phyloP scores from a whole-genome alignment of 2,329 filamentous ascomycete genomes.

The Fusarium cyanostomum region DNA sequence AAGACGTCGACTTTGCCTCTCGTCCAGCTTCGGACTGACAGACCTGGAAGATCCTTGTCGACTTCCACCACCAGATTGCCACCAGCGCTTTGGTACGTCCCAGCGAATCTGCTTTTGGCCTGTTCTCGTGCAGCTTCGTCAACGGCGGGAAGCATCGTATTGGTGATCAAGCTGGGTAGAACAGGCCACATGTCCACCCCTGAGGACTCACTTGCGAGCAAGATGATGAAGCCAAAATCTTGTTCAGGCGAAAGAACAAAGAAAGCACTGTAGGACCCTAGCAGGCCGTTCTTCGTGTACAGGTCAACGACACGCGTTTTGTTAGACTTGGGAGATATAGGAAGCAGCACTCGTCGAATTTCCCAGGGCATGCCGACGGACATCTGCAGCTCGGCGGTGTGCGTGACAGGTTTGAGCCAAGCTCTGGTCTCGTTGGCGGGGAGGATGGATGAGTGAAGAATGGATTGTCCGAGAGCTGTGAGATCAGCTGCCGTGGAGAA shows the following conservation, averaged over 20 bases:
- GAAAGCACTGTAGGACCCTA: constrained; percentile 50
- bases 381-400: constrained; percentile 47
- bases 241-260: constrained; percentile 56
- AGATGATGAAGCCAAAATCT: constrained; percentile 39
- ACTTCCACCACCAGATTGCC: not conserved
- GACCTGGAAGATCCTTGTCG: not conserved
- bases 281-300: constrained; percentile 55
- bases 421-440: constrained; percentile 3
- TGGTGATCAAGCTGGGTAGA: not conserved
- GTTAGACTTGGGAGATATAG: constrained; percentile 29
- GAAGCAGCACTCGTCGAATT: constrained; percentile 47
- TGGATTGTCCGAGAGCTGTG: not conserved
- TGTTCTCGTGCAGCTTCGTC: not conserved
- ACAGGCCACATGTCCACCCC: not conserved
- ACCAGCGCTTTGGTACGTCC: not conserved
- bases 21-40: not conserved
- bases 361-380: constrained; percentile 58
- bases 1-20: not conserved
- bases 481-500: constrained; percentile 3
- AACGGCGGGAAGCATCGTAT: not conserved
- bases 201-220: constrained; percentile 19
- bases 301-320: constrained; percentile 52
- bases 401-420: constrained; percentile 55
- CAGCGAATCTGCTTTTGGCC: not conserved
- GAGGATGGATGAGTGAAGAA: constrained; percentile 1